phyloP scores from a whole-genome alignment of 129 eudicot genomes.

The Pittosporum tobira region DNA sequence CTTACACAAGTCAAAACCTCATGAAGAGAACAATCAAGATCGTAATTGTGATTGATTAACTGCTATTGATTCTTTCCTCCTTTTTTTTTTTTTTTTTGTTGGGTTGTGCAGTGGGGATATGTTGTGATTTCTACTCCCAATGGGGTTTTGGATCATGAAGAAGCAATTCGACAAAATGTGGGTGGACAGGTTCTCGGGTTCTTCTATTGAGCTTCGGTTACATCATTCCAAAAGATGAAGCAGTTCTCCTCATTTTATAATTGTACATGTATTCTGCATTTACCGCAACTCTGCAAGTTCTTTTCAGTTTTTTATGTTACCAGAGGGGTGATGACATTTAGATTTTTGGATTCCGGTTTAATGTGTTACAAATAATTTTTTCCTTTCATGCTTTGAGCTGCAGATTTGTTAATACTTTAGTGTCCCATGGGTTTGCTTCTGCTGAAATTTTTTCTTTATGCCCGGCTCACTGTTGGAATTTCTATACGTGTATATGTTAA shows the following conservation, averaged over 20 bases:
- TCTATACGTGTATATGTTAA: too few species aligned
- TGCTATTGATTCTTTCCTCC: background rate
- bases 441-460: too few species aligned
- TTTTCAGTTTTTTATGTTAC: background rate
- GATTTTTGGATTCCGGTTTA: background rate
- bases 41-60: background rate
- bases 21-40: background rate
- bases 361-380: background rate
- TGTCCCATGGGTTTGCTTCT: too few species aligned
- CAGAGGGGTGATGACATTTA: background rate
- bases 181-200: constrained; percentile 96
- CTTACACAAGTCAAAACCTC: too few species aligned
- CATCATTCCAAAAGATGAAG: background rate
- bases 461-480: too few species aligned
- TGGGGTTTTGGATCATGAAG: constrained; percentile 92
- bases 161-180: constrained; percentile 67
- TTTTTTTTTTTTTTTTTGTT: too few species aligned
- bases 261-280: background rate
- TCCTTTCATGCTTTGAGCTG: too few species aligned
- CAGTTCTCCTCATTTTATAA: background rate
- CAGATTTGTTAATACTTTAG: too few species aligned
- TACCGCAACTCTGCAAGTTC: background rate
- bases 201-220: constrained; percentile 38
- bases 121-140: constrained; percentile 89
- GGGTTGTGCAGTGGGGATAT: constrained; percentile 84